These are phyloP conservation scores for Heliamphora pulchella DNA, from an alignment of 179 eudicot genomes.

Conservation along the genomic window DNA sequence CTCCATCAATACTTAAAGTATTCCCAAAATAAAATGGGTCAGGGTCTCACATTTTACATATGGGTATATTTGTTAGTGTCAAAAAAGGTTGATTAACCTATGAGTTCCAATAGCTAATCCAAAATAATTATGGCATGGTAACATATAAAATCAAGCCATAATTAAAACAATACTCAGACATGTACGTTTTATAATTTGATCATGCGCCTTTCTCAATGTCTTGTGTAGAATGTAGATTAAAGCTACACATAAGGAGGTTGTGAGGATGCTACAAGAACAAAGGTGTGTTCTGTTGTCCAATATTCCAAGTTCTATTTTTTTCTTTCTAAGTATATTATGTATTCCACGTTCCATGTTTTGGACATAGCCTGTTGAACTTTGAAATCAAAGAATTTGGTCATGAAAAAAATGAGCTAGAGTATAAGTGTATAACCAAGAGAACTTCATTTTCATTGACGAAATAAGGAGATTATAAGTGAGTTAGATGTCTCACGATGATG, in stretches of 20 bases:
- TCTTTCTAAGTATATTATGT: neutral
- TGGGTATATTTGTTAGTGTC: neutral
- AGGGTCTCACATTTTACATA: neutral
- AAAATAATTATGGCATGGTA: neutral
- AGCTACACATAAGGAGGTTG: slow-evolving; percentile 78
- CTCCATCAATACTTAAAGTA: too few species aligned
- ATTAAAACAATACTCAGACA: neutral
- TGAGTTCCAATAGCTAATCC: neutral
- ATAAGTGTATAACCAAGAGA: neutral
- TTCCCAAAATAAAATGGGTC: too few species aligned
- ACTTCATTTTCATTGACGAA: neutral
- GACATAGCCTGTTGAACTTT: neutral
- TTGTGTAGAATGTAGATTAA: slow-evolving; percentile 47
- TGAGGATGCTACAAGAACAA: slow-evolving; percentile 62
- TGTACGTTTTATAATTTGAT: neutral
- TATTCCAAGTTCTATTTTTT: neutral
- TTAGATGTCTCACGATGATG: too few species aligned
- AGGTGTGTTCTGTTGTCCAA: slow-evolving; percentile 36
- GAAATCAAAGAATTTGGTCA: neutral
- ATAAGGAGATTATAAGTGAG: too few species aligned
- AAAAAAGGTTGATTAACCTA: neutral
- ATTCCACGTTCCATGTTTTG: neutral
- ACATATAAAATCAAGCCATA: neutral
- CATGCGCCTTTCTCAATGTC: slow-evolving; percentile 6
- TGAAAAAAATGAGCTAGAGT: neutral